Base-by-base conservation (phyloP, 768 basidiomycete species). In the Termitomyces sp. region DNA sequence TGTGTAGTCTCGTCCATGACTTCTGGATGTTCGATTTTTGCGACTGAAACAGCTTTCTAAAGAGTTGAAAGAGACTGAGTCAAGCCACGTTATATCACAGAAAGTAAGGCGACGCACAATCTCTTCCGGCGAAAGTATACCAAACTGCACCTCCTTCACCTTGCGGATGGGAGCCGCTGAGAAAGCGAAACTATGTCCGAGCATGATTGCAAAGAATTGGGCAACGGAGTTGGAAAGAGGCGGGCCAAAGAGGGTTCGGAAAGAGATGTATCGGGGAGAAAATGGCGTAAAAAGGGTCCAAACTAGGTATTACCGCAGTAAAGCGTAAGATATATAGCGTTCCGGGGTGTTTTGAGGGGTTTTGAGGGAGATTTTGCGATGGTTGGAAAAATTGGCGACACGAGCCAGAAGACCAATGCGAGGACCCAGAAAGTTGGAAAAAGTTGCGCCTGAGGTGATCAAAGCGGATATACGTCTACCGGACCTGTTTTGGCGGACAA, bases 21-120 rank as follows among this genome's bases (percentile, higher is more conserved):
- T 70, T 99, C 97, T 10, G 95, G 94, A 77, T 94, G 88, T 76
- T 98, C 97, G 64, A 98, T 93, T 79, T 98, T 96, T 58, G 94
- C 94, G 29, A 98, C 95, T 13, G 94, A 97, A 73, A 93, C 91
- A 22, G 95, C 96, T 94, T 99, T 98, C 95, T 97, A 72, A 60
- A 49, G 49, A 53, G 45, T 58, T 64, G 43, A 59, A 66, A 54
- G 42, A 49, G 11, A 6, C 27, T 63, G 42, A 63, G 55, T 60
- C 29, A 57, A 35, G 40, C n/a, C 33, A 38, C 9, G 42, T 47
- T 54, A 18, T 27, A 45, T 11, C 36, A 52, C 46, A 43, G 47
- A 59, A 63, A 60, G 53, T 39, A 52, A 42, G 61, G 52, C 56
- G 3, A 83, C 88, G 68, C 67, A 98, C 94, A 67, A 98, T 98